Evolutionary conservation across 441 rosid genomes (phyloP), one percentile per base, ranked within the genome.

Genomic region (Theobroma grandiflorum): DNA sequence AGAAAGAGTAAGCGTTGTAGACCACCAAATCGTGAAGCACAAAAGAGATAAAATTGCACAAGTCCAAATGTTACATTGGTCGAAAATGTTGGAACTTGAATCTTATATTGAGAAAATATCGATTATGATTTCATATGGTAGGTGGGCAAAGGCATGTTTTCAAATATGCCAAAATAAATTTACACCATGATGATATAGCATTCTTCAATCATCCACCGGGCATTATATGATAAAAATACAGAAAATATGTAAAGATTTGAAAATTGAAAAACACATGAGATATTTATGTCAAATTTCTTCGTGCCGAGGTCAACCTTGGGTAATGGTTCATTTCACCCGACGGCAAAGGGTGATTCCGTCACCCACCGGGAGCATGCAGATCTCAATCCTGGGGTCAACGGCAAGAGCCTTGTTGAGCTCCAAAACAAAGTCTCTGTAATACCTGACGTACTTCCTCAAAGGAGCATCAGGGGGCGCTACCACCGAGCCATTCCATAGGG

Each of bases 281-380:
- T 20, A 58, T 16, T 42, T 11, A 20, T 2, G 35, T 68, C 53
- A 12, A 65, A 38, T 16, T 4, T 3, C 40, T 45, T 26, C 14
- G 64, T 2, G 64, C 38, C 9, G 52, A 43, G 22, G 18, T 59
- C 53, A 57, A 74, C 12, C 6, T 58, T 57, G 76, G 42, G 4
- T 53, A 50, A 53, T 4, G 59, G 50, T 57, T 91, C 83, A 96
- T 40, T 84, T 90, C 81, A 97, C 85, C 86, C 99, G 91, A 84
- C 98, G 98, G 95, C 97, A 95, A 84, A 97, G 88, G 73, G 98
- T 97, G 93, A 97, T 89, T 4, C 99, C 99, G 85, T 97, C 99
- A 43, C 97, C 97, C 37, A 97, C 91, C 0, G 98, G 97, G 6
- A 97, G 98, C 98, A 92, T 91, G 67, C 98, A 95, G 78, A 97